Evolutionary conservation across 2,329 filamentous ascomycete species (phyloP), one percentile per base, ranked within the genome.

Genomic region (Fusarium paranaense): DNA sequence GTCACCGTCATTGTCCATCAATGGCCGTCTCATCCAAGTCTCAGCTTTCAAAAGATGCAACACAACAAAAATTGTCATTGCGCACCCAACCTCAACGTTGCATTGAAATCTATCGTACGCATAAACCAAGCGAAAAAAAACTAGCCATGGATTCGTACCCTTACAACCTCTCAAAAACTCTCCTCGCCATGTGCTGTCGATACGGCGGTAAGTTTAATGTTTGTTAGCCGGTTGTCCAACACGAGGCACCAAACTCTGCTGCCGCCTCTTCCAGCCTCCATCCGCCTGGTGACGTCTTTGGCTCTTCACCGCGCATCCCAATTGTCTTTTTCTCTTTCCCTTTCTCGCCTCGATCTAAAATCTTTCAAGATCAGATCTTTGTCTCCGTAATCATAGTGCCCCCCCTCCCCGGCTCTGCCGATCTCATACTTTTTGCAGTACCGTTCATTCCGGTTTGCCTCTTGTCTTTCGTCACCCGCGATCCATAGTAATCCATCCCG

Each of bases 401-500:
- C 18, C 40, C 58, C 59, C 13, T 16, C 52, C 52, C 32, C 42
- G 20, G 47, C 16, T 18, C 9, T 45, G 30, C 62, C 32, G 50
- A 64, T 64, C 62, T 35, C 27, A 56, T 52, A 33, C 18, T 45
- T 37, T 56, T 56, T 37, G 14, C 54, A 25, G 33, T 37, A 37
- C 20, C 20, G 32, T 37, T 32, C 32, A 35, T 38, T 37, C 56
- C 56, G 33, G 56, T 58, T 58, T 52, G 69, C 64, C 50, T 73
- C 70, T 73, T 73, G 72, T 71, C 72, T 64, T 75, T 75, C 73
- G 73, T 75, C 73, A 75, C 64, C 47, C 60, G 25, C n/a, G 45
- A 47, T 62, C 50, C 47, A 40, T 61, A 37, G 35, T 37, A 18
- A 37, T 14, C 62, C 52, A 69, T 64, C 69, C 66, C 61, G 56